A percentile compares a stretch with the other conserved stretches of the same genome.
Conservation (phyloP, 176 grass and related monocot species). For the Lolium perenne region DNA sequence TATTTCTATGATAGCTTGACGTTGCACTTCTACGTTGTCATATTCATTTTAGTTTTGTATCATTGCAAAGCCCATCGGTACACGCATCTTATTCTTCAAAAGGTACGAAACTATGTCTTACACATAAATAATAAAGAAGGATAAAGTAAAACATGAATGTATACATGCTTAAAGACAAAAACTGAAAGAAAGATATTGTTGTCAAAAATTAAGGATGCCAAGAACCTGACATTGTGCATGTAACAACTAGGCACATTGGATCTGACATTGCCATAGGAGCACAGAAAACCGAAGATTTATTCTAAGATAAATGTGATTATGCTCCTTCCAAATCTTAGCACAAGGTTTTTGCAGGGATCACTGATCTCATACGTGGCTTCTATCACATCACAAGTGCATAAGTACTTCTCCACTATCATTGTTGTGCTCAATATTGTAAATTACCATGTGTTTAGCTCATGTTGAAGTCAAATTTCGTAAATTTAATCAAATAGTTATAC, state of each 20-base stretch:
- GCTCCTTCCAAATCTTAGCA: too few species aligned
- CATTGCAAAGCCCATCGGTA: not conserved
- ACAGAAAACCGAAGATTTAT: too few species aligned
- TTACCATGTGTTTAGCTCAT: too few species aligned
- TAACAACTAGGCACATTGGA: not conserved
- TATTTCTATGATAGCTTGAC: conserved; percentile 28
- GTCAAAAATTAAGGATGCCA: not conserved
- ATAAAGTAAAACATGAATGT: not conserved
- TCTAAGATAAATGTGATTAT: too few species aligned
- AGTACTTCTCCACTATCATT: too few species aligned
- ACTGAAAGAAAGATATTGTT: not conserved
- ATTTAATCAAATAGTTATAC: too few species aligned
- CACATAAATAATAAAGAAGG: not conserved
- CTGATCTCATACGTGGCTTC: too few species aligned
- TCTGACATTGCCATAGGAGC: too few species aligned
- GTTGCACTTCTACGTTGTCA: not conserved
- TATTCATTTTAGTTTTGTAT: not conserved
- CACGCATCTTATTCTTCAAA: not conserved
- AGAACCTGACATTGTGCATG: not conserved
- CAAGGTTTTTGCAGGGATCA: too few species aligned
- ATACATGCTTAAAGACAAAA: not conserved
- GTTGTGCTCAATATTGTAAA: too few species aligned
- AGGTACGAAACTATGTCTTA: not conserved
- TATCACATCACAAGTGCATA: too few species aligned
- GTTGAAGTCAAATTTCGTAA: too few species aligned